phyloP scores from a whole-genome alignment of 129 eudicot species.

The carrot (Daucus carota) region DH1_v3.0 NC_030381.2:20755501-20756000 shows the following conservation, averaged over 20 bases:
- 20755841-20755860: too few relatives aligned
- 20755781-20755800: background rate
- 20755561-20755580: conserved; percentile 69
- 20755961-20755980: too few relatives aligned
- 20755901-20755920: too few relatives aligned
- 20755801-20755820: conserved; percentile 1
- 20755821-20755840: background rate
- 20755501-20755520: conserved; percentile 66
- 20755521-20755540: conserved; percentile 65
- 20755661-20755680: background rate
- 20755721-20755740: background rate
- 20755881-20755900: too few relatives aligned
- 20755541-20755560: conserved; percentile 85
- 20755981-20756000: too few relatives aligned
- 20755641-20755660: background rate
- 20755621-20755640: background rate
- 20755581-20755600: conserved; percentile 48
- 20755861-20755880: too few relatives aligned
- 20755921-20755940: too few relatives aligned
- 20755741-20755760: conserved; percentile 47
- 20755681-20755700: conserved; percentile 29
- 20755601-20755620: conserved; percentile 32
- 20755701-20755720: conserved; percentile 2
- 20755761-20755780: conserved; percentile 3
- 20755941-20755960: too few relatives aligned